phyloP scores from a whole-genome alignment of 2,329 filamentous ascomycete species.

The Arthrobotrys entomopaga region DNA sequence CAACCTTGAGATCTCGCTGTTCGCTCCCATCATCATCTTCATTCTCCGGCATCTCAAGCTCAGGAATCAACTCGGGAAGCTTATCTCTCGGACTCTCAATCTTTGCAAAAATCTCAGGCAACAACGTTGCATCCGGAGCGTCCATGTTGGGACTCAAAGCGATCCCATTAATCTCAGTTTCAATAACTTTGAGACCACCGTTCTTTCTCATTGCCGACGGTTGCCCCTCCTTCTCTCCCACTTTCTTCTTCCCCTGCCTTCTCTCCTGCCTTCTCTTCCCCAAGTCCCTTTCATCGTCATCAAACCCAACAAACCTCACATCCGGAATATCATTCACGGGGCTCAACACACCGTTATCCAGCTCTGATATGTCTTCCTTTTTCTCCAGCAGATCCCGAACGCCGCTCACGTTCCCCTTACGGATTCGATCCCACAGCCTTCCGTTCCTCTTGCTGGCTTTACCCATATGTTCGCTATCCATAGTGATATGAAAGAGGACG shows the following conservation, averaged over 20 bases:
- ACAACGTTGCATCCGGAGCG: conserved; percentile 31
- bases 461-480: conserved; percentile 82
- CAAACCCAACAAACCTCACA: conserved; percentile 46
- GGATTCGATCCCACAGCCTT: conserved; percentile 85
- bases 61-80: conserved; percentile 46
- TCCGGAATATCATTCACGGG: conserved; percentile 43
- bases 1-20: conserved; percentile 35
- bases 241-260: conserved; percentile 27
- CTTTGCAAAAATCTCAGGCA: conserved; percentile 51
- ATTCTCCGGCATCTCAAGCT: conserved; percentile 50
- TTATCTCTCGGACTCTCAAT: conserved; percentile 53
- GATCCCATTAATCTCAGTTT: conserved; percentile 35
- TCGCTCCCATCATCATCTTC: conserved; percentile 51
- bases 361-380: conserved; percentile 58
- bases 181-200: conserved; percentile 36
- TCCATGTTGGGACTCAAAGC: conserved; percentile 53
- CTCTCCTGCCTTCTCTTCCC: conserved; percentile 15
- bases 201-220: neutral
- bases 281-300: conserved; percentile 38
- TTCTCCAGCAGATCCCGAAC: conserved; percentile 80
- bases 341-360: conserved; percentile 32
- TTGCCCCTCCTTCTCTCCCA: conserved; percentile 11
- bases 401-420: conserved; percentile 77
- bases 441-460: conserved; percentile 87
- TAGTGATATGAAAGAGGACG: conserved; percentile 85